Conservation (phyloP, 306 rosid species). For the Sicyos baderoa region DNA sequence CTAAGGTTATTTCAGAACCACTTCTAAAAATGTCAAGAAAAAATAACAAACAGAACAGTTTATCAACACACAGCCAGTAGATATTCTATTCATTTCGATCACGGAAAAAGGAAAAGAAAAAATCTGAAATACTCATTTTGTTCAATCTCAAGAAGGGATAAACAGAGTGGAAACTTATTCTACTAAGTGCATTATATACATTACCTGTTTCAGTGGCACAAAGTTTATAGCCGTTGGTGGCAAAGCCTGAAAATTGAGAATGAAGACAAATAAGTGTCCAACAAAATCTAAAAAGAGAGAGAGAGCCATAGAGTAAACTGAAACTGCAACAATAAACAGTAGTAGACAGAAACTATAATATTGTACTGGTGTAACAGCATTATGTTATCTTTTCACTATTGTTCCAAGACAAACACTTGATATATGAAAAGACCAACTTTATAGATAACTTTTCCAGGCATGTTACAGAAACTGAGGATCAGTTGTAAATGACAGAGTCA, state of each 20-base stretch:
- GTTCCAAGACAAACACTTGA: neutral
- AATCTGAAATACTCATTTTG: neutral
- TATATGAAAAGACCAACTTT: neutral
- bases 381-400: neutral
- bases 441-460: neutral
- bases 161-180: neutral
- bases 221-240: slow-evolving; percentile 69
- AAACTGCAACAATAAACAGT: neutral
- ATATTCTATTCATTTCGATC: neutral
- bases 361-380: neutral
- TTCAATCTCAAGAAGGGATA: neutral
- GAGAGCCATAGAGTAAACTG: neutral
- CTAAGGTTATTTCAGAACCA: neutral
- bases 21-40: neutral
- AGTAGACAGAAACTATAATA: neutral
- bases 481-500: neutral
- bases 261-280: neutral
- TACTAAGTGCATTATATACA: neutral
- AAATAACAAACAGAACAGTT: neutral
- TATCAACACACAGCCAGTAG: neutral
- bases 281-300: neutral
- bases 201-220: slow-evolving; percentile 83
- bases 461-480: neutral
- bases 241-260: slow-evolving; percentile 57
- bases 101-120: neutral